Evolutionary conservation across 768 basidiomycete species (phyloP).

Genomic region (Trametes sanguinea): DNA sequence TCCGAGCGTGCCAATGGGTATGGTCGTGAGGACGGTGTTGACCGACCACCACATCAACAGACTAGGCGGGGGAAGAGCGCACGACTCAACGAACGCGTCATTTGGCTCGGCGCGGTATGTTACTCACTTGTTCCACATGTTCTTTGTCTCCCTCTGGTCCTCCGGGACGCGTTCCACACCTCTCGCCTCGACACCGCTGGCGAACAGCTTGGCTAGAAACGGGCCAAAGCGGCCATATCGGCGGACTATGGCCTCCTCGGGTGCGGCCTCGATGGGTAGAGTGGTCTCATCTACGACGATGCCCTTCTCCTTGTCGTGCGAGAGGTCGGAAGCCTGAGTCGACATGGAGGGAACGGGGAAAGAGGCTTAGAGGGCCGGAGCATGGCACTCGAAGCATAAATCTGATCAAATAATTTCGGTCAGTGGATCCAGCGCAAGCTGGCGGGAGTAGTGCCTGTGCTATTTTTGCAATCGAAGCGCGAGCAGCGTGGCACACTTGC

Average conservation of each 20-base stretch:
- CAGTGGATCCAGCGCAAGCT: neutral
- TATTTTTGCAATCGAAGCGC: constrained; percentile 19
- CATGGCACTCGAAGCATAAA: neutral
- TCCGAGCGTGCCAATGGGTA: constrained; percentile 53
- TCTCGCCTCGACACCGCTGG: constrained; percentile 52
- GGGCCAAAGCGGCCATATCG: constrained; percentile 31
- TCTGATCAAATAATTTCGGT: neutral
- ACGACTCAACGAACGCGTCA: constrained; percentile 2
- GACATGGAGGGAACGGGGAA: constrained; percentile 22
- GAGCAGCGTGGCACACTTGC: neutral
- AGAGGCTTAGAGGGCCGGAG: neutral
- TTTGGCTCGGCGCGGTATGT: constrained; percentile 1
- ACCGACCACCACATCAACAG: constrained; percentile 54
- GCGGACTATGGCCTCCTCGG: constrained; percentile 26
- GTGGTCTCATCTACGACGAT: constrained; percentile 11
- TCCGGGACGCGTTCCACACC: constrained; percentile 59
- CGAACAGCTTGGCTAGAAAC: constrained; percentile 40
- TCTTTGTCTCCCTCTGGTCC: constrained; percentile 45
- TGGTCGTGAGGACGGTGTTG: constrained; percentile 43
- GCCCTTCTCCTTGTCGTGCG: constrained; percentile 32
- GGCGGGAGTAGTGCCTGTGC: neutral
- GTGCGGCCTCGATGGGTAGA: constrained; percentile 16
- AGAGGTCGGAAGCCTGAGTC: constrained; percentile 11
- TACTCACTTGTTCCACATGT: constrained; percentile 47
- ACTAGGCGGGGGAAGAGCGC: constrained; percentile 26